Conservation (phyloP, 495 filamentous ascomycete species). For the Podospora didyma region DNA sequence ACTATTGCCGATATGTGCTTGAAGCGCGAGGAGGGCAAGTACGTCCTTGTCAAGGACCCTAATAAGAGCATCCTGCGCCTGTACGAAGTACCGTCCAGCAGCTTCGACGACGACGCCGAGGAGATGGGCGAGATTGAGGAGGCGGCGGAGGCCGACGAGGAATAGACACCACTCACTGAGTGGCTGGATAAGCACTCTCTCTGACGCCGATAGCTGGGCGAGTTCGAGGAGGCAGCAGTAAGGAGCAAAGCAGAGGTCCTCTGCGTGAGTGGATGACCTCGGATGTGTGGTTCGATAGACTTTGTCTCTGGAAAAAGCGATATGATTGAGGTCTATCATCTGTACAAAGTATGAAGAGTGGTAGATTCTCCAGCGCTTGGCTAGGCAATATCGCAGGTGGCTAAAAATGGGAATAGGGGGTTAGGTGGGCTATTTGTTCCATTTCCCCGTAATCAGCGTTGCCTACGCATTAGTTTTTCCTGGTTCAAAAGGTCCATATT, state of each 20-base stretch:
- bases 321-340: not conserved
- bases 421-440: too few species aligned
- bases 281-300: too few species aligned
- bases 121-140: slow-evolving; percentile 22
- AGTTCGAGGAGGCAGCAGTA: too few species aligned
- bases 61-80: slow-evolving; percentile 90
- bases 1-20: slow-evolving; percentile 91
- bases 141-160: slow-evolving; percentile 30
- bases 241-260: too few species aligned
- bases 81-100: slow-evolving; percentile 83
- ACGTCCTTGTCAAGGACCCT: slow-evolving; percentile 77
- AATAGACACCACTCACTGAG: slow-evolving; percentile 5
- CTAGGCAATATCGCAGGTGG: not conserved
- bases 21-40: slow-evolving; percentile 68
- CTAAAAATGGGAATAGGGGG: slow-evolving; percentile 1
- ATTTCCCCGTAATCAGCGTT: too few species aligned
- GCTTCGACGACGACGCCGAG: slow-evolving; percentile 65
- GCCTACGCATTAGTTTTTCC: too few species aligned
- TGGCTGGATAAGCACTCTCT: too few species aligned
- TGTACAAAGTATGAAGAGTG: too few species aligned
- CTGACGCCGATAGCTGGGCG: too few species aligned
- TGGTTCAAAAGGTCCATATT: too few species aligned
- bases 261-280: too few species aligned
- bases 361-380: not conserved
- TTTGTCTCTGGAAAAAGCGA: too few species aligned